Base-by-base conservation (phyloP, 495 filamentous ascomycete genomes). In the Aspergillus cavernicola region DNA sequence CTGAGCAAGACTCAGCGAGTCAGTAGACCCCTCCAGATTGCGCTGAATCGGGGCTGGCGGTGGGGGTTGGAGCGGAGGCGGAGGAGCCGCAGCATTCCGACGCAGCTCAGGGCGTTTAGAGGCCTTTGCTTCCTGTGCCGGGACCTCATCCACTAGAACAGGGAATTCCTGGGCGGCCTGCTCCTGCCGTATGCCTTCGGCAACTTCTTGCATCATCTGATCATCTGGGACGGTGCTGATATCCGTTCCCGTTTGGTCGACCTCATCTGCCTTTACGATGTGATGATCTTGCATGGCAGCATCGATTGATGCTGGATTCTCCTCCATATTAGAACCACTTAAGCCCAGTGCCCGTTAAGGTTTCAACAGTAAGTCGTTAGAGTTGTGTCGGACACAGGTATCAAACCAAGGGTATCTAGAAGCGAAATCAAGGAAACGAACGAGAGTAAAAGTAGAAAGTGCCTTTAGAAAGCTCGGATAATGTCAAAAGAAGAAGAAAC, bases 1-100 rank as follows among this genome's bases (percentile, higher is more conserved):
- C 69, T 98, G 90, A 52, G 84, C 80, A 38, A 96, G 73, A 42
- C 87, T 95, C 39, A 95, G 76, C 13, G 89, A 96, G 66, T 93
- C 90, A 19, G 82, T 74, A 3, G 81, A 74, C 42, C 77, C 73
- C 16, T 68, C 66, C 26, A 53, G 33, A 19, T 74, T 69, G 46
- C 74, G 69, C 53, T 77, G 69, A 20, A 74, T 67, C 12, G 71
- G 75, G 29, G 78, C 76, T 23, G 82, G 81, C 24, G 83, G 77
- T 6, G 82, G 79, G 28, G 83, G 79, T 43, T 83, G 81, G 32
- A 78, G 65, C 12, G 82, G 79, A 33, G 78, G 78, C 12, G 82
- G 84, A n/a, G 81, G 78, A 38, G 73, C 74, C 19, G 76, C 74
- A 35, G 60, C 62, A 46, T 85, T 83, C 46, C 85, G 76, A 52